phyloP scores from a whole-genome alignment of 257 asterid genomes.

The Nicotiana sylvestris region DNA sequence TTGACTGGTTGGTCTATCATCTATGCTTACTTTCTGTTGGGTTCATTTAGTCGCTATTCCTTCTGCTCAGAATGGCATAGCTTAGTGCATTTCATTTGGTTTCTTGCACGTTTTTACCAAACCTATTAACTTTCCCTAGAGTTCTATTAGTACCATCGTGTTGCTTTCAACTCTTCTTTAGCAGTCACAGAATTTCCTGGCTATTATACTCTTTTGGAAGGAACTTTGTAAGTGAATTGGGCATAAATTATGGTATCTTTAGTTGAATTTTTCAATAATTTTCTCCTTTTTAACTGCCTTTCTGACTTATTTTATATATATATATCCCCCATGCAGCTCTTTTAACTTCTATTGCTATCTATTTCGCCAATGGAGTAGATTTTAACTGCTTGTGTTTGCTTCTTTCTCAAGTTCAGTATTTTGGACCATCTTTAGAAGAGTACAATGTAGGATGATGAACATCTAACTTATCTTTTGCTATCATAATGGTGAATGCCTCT shows the following conservation, averaged over 20 bases:
- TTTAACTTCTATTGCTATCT: background rate
- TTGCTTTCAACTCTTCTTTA: too few species aligned
- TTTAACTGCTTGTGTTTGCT: background rate
- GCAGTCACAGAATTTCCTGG: too few species aligned
- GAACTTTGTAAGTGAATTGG: background rate
- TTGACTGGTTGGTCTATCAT: slow-evolving; percentile 3
- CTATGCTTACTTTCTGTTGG: slow-evolving; percentile 16
- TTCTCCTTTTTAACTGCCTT: background rate
- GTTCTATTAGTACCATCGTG: too few species aligned
- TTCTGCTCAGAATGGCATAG: background rate
- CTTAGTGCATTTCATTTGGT: slow-evolving; percentile 14
- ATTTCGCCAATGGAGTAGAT: background rate
- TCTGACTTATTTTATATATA: too few species aligned
- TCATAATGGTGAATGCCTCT: background rate
- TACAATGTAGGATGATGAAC: background rate
- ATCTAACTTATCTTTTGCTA: background rate
- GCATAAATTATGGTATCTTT: background rate
- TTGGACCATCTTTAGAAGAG: background rate
- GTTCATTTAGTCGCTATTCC: slow-evolving; percentile 11
- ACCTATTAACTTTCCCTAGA: too few species aligned
- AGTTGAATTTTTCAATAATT: background rate
- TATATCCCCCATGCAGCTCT: too few species aligned
- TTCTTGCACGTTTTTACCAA: background rate
- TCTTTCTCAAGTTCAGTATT: background rate
- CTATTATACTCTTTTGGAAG: background rate